Evolutionary conservation across 176 grass and related monocot species (phyloP).

Genomic region (Avena insularis): DNA sequence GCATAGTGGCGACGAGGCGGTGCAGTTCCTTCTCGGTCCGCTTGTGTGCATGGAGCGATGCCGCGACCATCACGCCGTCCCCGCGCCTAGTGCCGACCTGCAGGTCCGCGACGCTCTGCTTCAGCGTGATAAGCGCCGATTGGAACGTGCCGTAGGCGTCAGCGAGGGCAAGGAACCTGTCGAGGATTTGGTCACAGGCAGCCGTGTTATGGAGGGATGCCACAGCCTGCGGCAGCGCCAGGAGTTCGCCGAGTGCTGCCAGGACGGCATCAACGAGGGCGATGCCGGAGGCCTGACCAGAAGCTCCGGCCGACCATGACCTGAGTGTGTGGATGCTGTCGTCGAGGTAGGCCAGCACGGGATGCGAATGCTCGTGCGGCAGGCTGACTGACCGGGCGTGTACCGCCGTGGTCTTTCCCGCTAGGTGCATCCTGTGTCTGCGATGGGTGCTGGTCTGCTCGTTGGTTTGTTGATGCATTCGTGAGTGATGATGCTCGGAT

Average conservation of each 20-base stretch:
- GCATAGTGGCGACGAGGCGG: constrained; percentile 45
- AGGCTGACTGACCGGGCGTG: neutral
- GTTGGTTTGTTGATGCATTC: neutral
- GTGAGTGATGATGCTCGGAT: neutral
- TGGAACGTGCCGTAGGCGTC: constrained; percentile 69
- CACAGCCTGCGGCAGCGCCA: constrained; percentile 52
- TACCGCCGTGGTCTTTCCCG: neutral
- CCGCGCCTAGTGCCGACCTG: constrained; percentile 44
- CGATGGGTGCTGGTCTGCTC: neutral
- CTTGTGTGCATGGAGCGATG: constrained; percentile 24
- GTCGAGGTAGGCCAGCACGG: neutral
- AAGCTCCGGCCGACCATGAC: constrained; percentile 14
- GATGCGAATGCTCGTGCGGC: neutral
- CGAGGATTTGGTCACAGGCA: constrained; percentile 33
- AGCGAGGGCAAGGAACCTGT: constrained; percentile 68
- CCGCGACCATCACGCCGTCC: constrained; percentile 37
- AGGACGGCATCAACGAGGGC: constrained; percentile 35
- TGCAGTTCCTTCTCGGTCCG: constrained; percentile 53
- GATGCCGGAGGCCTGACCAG: constrained; percentile 30
- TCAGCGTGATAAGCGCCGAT: constrained; percentile 41
- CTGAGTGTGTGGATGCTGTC: neutral
- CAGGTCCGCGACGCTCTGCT: constrained; percentile 39
- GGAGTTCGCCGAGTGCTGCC: constrained; percentile 41
- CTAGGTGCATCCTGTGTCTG: constrained; percentile 3
- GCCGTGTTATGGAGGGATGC: constrained; percentile 2